Conservation (phyloP, 164 flowering plant genomes). For the Amborella trichopoda region DNA sequence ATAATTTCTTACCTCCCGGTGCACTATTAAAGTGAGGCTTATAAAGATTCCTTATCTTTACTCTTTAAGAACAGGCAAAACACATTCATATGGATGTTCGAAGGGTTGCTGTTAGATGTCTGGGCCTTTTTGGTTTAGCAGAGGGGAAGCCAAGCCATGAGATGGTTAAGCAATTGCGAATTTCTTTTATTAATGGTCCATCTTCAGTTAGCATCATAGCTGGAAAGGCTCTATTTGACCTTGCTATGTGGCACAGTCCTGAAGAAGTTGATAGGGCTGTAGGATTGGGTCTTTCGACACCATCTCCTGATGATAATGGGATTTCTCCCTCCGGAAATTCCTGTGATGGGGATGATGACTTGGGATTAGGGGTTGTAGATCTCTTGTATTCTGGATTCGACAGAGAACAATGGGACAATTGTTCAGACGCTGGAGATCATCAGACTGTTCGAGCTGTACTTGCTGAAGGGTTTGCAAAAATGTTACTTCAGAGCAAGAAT, state of each 20-base stretch:
- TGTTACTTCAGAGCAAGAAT: conserved; percentile 70
- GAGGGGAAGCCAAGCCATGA: conserved; percentile 62
- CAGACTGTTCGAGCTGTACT: conserved; percentile 59
- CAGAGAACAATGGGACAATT: conserved; percentile 19
- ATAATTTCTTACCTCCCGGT: no score
- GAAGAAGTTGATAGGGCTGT: conserved; percentile 56
- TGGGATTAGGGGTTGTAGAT: conserved; percentile 36
- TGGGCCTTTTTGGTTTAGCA: conserved; percentile 84
- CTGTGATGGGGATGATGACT: conserved; percentile 20
- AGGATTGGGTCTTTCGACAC: conserved; percentile 25
- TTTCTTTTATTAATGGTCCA: conserved; percentile 49
- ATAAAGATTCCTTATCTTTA: background rate
- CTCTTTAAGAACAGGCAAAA: conserved; percentile 57
- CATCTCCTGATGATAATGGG: conserved; percentile 14
- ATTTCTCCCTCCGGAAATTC: conserved; percentile 16
- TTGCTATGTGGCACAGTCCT: conserved; percentile 83
- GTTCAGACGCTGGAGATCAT: conserved; percentile 31
- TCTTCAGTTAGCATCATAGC: conserved; percentile 49
- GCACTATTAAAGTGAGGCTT: no score
- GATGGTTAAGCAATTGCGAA: conserved; percentile 57
- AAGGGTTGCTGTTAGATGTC: conserved; percentile 75
- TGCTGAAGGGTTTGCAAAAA: conserved; percentile 88
- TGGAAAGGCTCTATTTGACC: conserved; percentile 70
- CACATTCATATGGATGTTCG: conserved; percentile 83
- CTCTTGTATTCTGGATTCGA: conserved; percentile 58